Percentiles rank a stretch among this genome's conserved stretches.
These are phyloP conservation scores for Naematelia encephala DNA, from an alignment of 768 basidiomycete species.

Conservation along the genomic window DNA sequence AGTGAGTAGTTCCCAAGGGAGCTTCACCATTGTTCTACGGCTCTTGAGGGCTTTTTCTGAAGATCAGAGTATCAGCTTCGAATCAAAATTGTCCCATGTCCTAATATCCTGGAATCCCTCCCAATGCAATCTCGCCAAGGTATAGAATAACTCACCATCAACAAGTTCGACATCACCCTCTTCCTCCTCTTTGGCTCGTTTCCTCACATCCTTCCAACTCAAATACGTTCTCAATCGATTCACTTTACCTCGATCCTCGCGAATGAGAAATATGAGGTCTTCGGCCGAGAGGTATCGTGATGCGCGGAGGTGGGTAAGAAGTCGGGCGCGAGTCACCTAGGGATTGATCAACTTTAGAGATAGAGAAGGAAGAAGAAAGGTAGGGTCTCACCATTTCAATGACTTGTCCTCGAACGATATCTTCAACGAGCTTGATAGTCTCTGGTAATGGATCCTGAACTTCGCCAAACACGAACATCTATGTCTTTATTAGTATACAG, in stretches of 20 bases:
- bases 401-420: constrained; percentile 84
- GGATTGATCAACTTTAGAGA: neutral
- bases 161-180: constrained; percentile 62
- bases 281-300: constrained; percentile 85
- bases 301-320: constrained; percentile 73
- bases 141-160: neutral
- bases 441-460: constrained; percentile 83
- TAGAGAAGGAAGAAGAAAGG: neutral
- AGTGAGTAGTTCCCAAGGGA: constrained; percentile 92
- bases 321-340: constrained; percentile 81
- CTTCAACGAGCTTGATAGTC: constrained; percentile 90
- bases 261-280: constrained; percentile 93
- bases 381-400: constrained; percentile 70
- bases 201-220: constrained; percentile 95
- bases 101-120: no score
- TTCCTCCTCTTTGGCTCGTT: constrained; percentile 84
- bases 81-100: no score
- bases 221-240: constrained; percentile 88
- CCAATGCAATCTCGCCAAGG: neutral
- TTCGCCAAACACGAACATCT: constrained; percentile 98
- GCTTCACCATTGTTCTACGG: constrained; percentile 87
- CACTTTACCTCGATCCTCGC: constrained; percentile 89
- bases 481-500: constrained; percentile 5
- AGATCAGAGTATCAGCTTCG: no score
- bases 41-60: constrained; percentile 59